Base-by-base conservation (phyloP, 2,329 filamentous ascomycete genomes). In the Anisogramma anomala region DNA sequence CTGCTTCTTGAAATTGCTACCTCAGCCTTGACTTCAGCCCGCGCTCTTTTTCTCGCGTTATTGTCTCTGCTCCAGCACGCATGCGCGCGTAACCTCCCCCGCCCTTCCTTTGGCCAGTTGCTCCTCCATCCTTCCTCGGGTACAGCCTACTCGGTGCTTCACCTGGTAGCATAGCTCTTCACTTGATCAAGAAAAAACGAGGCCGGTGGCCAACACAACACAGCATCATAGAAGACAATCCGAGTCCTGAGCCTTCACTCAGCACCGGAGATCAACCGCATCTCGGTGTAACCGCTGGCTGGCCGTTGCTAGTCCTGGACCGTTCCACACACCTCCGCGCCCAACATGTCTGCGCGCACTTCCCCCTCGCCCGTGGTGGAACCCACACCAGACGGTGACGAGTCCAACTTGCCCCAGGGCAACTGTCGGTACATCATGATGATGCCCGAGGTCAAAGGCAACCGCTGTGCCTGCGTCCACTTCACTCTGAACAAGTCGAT, bases 341-440 rank as follows among this genome's bases (percentile, higher is more conserved):
- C 33, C 23, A 31, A 22, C 34, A 58, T 57, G 55, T 57, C 55
- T 41, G 41, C 46, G 19, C 45, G 45, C 22, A 54, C 57, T 9
- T 52, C 58, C 4, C 53, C 56, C 7, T 58, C 58, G 6, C 58
- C 58, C 27, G 42, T 42, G 30, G 50, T 55, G 48, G 49, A 49
- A 42, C 44, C 55, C 20, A 33, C 51, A 18, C 48, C 42, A 33
- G 49, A 51, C 18, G 47, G 50, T 39, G 68, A 71, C 42, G 69
- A 72, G 40, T 48, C 62, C 27, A 63, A 62, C 36, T 62, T 78
- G 17, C 74, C 74, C 11, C 64, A 67, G 49, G 74, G 74, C 23
- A 70, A 74, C 50, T 78, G 74, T 49, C 70, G 72, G 45, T 77
- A 72, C 50, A 76, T 78, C 47, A 55, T 78, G 22, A 61, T 73